Evolutionary conservation across 1,284 basidiomycete species (phyloP).

Genomic region (Marasmius fiardii): DNA sequence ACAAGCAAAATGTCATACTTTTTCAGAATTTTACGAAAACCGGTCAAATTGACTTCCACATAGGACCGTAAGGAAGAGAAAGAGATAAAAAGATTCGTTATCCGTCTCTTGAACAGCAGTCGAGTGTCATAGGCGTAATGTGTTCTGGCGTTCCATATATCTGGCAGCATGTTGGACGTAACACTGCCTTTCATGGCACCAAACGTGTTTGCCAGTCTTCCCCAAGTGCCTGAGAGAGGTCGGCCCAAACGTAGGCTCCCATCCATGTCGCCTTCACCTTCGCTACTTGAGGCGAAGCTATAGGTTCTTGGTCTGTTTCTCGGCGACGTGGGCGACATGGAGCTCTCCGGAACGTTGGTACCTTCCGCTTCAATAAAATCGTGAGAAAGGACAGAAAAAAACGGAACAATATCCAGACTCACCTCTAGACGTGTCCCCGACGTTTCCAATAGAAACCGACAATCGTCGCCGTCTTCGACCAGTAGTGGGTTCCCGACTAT

Average conservation of each 20-base stretch:
- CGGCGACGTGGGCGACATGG: slow-evolving; percentile 16
- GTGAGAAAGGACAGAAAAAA: background rate
- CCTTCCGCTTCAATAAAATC: background rate
- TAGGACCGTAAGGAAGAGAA: slow-evolving; percentile 89
- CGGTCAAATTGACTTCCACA: slow-evolving; percentile 90
- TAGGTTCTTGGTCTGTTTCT: slow-evolving; percentile 31
- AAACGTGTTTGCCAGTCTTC: slow-evolving; percentile 47
- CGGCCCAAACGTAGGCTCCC: slow-evolving; percentile 27
- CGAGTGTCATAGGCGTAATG: slow-evolving; percentile 90
- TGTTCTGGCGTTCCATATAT: slow-evolving; percentile 79
- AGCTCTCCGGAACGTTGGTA: background rate
- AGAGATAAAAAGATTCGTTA: slow-evolving; percentile 84
- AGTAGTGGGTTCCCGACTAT: slow-evolving; percentile 18
- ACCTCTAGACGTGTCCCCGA: slow-evolving; percentile 5
- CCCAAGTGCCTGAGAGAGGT: slow-evolving; percentile 36
- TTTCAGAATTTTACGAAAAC: slow-evolving; percentile 95
- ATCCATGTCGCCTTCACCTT: slow-evolving; percentile 42
- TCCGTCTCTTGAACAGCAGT: slow-evolving; percentile 88
- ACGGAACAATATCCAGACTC: background rate
- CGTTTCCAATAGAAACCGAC: slow-evolving; percentile 20
- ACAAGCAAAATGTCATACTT: slow-evolving; percentile 55
- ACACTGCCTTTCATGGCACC: slow-evolving; percentile 49
- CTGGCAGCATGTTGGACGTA: slow-evolving; percentile 34
- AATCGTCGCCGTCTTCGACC: slow-evolving; percentile 17
- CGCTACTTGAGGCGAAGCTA: slow-evolving; percentile 48